Evolutionary conservation across 805 yeast species (phyloP).

Genomic region (Pichia scutulata): DNA sequence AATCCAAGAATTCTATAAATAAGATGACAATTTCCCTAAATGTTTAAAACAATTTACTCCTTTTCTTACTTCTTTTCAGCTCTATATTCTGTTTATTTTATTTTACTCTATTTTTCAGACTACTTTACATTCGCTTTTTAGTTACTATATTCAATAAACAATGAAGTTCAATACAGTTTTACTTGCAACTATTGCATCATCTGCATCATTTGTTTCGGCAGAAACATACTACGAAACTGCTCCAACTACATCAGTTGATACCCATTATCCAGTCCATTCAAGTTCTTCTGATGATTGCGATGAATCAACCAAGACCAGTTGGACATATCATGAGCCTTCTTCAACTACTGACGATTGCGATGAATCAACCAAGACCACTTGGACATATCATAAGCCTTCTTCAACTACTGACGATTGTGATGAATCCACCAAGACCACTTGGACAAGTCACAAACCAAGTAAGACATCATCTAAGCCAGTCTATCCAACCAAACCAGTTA

Average conservation of each 20-base stretch:
- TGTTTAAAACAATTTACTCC: background rate
- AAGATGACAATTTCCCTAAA: background rate
- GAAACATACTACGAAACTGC: background rate
- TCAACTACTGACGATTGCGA: background rate
- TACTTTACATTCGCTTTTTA: conserved; percentile 1
- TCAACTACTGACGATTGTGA: conserved; percentile 3
- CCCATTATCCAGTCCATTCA: background rate
- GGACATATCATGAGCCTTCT: background rate
- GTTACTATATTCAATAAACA: background rate
- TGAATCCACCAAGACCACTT: background rate
- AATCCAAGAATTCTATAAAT: background rate
- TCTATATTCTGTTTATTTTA: background rate
- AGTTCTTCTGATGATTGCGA: background rate
- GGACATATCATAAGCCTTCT: too few species aligned
- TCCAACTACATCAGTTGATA: background rate
- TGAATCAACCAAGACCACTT: background rate
- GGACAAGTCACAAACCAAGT: too few species aligned
- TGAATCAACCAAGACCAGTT: background rate
- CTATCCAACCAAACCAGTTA: background rate
- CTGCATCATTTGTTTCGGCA: background rate
- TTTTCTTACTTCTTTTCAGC: background rate
- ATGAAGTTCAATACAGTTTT: conserved; percentile 6
- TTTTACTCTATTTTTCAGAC: background rate
- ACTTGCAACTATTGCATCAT: conserved; percentile 1
- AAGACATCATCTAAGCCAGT: too few species aligned